phyloP scores from a whole-genome alignment of 768 basidiomycete species.

The Termitomyces sp. region DNA sequence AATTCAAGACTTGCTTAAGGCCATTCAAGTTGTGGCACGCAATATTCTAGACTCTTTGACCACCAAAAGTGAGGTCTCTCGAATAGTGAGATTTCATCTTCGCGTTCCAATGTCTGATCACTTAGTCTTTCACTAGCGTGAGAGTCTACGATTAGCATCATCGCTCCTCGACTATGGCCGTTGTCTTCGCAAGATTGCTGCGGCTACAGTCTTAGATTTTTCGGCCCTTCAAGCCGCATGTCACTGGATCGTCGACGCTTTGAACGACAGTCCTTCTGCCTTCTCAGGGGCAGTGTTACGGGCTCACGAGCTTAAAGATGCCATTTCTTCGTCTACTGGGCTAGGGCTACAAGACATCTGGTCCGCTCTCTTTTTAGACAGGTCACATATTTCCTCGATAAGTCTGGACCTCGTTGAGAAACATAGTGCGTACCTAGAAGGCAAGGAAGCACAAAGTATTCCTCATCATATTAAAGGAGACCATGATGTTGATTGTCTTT shows the following conservation, averaged over 20 bases:
- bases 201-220: conserved; percentile 47
- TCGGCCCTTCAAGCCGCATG: conserved; percentile 58
- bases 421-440: conserved; percentile 14
- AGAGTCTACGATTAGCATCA: conserved; percentile 25
- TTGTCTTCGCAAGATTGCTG: conserved; percentile 39
- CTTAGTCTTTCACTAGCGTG: conserved; percentile 12
- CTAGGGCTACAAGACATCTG: conserved; percentile 70
- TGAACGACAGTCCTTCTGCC: conserved; percentile 26
- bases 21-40: conserved; percentile 9
- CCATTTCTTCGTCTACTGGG: conserved; percentile 62
- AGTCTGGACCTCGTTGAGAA: conserved; percentile 17
- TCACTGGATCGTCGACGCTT: conserved; percentile 40
- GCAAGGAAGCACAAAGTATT: conserved; percentile 13
- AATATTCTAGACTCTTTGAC: conserved; percentile 10
- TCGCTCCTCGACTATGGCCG: conserved; percentile 31
- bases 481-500: background rate
- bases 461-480: background rate
- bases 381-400: conserved; percentile 10
- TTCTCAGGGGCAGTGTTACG: conserved; percentile 27
- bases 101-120: background rate
- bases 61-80: background rate
- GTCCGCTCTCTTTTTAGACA: conserved; percentile 37
- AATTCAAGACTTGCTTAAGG: conserved; percentile 11
- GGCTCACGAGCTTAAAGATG: conserved; percentile 34
- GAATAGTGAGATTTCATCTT: conserved; percentile 18